Evolutionary conservation across 768 basidiomycete species (phyloP).

Genomic region (Psilocybe sp.): DNA sequence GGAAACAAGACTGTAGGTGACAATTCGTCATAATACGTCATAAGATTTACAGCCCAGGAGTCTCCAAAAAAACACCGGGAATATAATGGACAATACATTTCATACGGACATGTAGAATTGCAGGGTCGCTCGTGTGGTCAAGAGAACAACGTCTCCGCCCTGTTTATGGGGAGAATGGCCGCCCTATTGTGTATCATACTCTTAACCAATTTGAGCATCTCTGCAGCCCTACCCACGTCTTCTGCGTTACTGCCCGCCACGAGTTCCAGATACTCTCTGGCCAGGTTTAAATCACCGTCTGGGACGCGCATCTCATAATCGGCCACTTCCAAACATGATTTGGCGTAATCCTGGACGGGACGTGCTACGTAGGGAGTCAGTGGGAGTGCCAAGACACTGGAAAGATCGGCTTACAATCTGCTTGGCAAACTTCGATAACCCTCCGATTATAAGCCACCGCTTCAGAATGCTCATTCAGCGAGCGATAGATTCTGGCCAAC

Average conservation of each 20-base stretch:
- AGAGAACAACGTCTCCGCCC: not conserved
- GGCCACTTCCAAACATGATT: constrained; percentile 83
- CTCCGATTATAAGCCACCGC: constrained; percentile 80
- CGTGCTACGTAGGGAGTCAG: constrained; percentile 44
- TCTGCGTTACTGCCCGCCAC: constrained; percentile 80
- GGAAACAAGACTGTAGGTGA: no score
- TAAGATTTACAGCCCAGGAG: no score
- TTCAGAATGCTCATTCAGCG: constrained; percentile 62
- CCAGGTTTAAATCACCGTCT: constrained; percentile 65
- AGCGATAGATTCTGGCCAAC: constrained; percentile 69
- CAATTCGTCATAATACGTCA: no score
- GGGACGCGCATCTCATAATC: constrained; percentile 67
- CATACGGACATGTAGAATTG: no score
- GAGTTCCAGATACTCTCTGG: constrained; percentile 68
- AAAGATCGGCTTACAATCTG: constrained; percentile 45
- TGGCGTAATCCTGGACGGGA: constrained; percentile 75
- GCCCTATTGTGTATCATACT: constrained; percentile 26
- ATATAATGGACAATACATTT: not conserved
- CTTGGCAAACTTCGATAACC: constrained; percentile 69
- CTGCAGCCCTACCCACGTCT: constrained; percentile 72
- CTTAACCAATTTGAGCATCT: constrained; percentile 63
- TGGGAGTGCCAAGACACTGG: constrained; percentile 16
- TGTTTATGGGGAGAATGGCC: not conserved
- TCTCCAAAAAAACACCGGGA: not conserved
- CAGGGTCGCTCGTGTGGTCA: not conserved